Evolutionary conservation across 1,284 basidiomycete species (phyloP).

Genomic region (Caloboletus firmus): DNA sequence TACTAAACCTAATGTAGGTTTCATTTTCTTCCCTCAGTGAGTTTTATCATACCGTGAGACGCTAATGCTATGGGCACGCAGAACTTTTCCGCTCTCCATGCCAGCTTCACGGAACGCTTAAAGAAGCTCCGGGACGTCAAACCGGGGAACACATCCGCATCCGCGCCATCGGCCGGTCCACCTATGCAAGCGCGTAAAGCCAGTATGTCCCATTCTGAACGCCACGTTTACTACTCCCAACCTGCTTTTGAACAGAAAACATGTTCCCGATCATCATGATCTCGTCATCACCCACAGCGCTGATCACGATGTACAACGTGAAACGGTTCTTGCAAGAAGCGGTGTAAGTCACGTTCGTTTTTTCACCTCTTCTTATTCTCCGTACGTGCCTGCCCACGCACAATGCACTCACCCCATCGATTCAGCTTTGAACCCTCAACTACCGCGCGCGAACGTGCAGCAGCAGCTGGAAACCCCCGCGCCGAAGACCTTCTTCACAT

Average conservation of each 20-base stretch:
- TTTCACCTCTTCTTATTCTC: background rate
- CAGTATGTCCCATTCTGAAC: constrained; percentile 41
- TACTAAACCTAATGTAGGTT: constrained; percentile 67
- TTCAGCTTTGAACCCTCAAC: constrained; percentile 77
- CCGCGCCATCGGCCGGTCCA: constrained; percentile 44
- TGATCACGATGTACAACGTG: constrained; percentile 98
- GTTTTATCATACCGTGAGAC: background rate
- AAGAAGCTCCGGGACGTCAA: constrained; percentile 70
- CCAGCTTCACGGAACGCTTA: constrained; percentile 67
- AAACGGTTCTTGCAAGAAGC: constrained; percentile 91
- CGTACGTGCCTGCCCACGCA: background rate
- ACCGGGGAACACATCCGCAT: constrained; percentile 42
- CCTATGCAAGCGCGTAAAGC: constrained; percentile 60
- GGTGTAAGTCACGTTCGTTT: constrained; percentile 48
- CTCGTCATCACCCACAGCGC: constrained; percentile 90
- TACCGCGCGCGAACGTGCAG: constrained; percentile 66
- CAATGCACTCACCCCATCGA: background rate
- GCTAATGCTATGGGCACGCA: constrained; percentile 28
- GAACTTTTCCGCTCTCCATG: constrained; percentile 72
- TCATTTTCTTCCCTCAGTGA: background rate
- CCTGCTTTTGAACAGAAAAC: constrained; percentile 42
- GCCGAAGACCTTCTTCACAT: constrained; percentile 85
- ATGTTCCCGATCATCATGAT: constrained; percentile 94
- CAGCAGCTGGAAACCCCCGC: constrained; percentile 69
- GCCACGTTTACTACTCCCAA: too few species aligned